A percentile compares a stretch with the other conserved stretches of the same genome.
Conservation (phyloP, 257 asterid genomes). For the Thymus quinquecostatus region DNA sequence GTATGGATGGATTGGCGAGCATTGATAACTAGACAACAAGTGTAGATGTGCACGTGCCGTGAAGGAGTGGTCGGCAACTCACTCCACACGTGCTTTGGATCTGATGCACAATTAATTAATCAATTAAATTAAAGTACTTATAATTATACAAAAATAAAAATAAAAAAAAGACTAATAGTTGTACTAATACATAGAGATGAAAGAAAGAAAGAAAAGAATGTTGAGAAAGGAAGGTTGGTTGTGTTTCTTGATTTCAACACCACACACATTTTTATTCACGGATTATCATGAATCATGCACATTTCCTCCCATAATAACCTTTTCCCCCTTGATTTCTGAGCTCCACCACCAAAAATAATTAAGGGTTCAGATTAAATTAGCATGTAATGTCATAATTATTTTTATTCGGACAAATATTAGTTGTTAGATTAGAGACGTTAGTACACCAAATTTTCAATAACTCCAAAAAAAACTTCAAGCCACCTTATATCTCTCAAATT, state of each 20-base stretch:
- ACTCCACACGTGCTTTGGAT: conserved; percentile 81
- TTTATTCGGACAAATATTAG: too few species aligned
- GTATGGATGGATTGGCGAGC: conserved; percentile 1
- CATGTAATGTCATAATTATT: neutral
- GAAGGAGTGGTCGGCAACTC: conserved; percentile 58
- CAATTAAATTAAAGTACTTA: neutral
- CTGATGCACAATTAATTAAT: conserved; percentile 54
- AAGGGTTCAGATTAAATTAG: conserved; percentile 1
- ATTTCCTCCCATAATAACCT: conserved; percentile 7
- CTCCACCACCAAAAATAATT: conserved; percentile 4
- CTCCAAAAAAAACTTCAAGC: too few species aligned
- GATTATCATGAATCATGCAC: conserved; percentile 24
- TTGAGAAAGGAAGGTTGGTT: conserved; percentile 27
- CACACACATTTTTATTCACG: neutral
- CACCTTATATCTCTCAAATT: too few species aligned
- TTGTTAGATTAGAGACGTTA: too few species aligned
- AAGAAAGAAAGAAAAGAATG: conserved; percentile 8
- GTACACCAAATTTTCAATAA: too few species aligned
- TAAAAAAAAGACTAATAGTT: too few species aligned
- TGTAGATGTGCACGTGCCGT: conserved; percentile 66
- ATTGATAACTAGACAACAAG: conserved; percentile 27
- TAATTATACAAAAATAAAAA: neutral
- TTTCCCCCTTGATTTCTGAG: conserved; percentile 26
- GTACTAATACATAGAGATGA: neutral
- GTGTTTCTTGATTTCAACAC: conserved; percentile 36